Evolutionary conservation across 352 stramenopile species (phyloP).

Genomic region (Blastocystis sp.): DNA sequence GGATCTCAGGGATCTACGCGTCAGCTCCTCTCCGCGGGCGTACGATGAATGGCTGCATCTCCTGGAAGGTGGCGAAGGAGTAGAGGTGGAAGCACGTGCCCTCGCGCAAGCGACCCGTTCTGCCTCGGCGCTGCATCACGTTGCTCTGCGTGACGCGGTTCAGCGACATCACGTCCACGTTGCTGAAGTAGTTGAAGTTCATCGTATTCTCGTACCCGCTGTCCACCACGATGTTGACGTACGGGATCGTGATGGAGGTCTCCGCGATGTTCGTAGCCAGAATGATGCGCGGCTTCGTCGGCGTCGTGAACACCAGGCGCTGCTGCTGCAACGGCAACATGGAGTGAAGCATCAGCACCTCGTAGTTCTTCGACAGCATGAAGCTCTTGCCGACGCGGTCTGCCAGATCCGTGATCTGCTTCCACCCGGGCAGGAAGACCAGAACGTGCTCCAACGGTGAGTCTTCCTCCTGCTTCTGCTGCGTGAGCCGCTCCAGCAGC

Average conservation of each 20-base stretch:
- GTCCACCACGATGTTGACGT: constrained; percentile 95
- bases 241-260: constrained; percentile 97
- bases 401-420: constrained; percentile 79
- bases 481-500: background rate
- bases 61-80: constrained; percentile 78
- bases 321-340: constrained; percentile 79
- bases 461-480: background rate
- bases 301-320: constrained; percentile 78
- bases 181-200: constrained; percentile 85
- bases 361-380: constrained; percentile 76
- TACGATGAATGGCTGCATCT: constrained; percentile 77
- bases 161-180: constrained; percentile 80
- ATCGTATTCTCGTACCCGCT: constrained; percentile 88
- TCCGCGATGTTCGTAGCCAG: constrained; percentile 92
- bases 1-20: background rate
- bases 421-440: constrained; percentile 80
- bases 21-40: background rate
- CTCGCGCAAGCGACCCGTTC: constrained; percentile 88
- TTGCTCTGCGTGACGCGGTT: constrained; percentile 89
- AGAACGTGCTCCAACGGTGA: constrained; percentile 74
- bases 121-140: constrained; percentile 87
- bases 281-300: constrained; percentile 82
- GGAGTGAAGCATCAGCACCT: constrained; percentile 80
- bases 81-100: constrained; percentile 90
- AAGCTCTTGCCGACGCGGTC: constrained; percentile 77